Evolutionary conservation across 805 yeast genomes (phyloP).

Genomic region (Candida silvicultrix): DNA sequence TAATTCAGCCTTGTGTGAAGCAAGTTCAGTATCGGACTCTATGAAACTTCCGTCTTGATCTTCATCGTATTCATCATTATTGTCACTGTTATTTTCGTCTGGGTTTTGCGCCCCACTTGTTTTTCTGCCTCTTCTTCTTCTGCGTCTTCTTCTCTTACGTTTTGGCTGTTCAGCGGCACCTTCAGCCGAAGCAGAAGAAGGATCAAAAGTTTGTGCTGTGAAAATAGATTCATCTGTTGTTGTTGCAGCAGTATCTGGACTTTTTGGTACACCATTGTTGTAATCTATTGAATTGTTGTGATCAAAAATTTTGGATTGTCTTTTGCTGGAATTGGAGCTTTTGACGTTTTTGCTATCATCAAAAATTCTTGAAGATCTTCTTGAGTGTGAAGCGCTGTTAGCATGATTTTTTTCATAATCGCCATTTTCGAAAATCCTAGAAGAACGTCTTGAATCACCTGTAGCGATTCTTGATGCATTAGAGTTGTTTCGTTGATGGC

Average conservation of each 20-base stretch:
- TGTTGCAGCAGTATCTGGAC: background rate
- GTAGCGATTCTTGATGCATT: background rate
- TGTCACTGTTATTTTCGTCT: background rate
- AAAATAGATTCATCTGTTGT: conserved; percentile 2
- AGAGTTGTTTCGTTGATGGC: background rate
- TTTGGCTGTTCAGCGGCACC: conserved; percentile 3
- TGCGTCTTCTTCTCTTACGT: conserved; percentile 9
- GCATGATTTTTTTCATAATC: background rate
- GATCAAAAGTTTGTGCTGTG: background rate
- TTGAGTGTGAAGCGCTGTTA: background rate
- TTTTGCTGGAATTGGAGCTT: background rate
- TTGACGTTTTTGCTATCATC: background rate
- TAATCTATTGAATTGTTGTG: background rate
- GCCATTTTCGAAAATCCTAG: background rate
- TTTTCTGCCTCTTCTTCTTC: conserved; percentile 9
- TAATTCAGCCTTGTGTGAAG: background rate
- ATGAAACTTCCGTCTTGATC: background rate
- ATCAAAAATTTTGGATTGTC: background rate
- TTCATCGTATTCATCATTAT: conserved; percentile 4
- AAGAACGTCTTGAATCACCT: background rate
- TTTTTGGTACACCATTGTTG: background rate
- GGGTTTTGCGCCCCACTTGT: conserved; percentile 1
- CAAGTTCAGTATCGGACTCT: background rate
- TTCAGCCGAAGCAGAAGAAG: conserved; percentile 5
- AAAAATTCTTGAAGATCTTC: conserved; percentile 1